These are phyloP conservation scores for Mycena filopes DNA, from an alignment of 768 basidiomycete species.

Conservation along the genomic window DNA sequence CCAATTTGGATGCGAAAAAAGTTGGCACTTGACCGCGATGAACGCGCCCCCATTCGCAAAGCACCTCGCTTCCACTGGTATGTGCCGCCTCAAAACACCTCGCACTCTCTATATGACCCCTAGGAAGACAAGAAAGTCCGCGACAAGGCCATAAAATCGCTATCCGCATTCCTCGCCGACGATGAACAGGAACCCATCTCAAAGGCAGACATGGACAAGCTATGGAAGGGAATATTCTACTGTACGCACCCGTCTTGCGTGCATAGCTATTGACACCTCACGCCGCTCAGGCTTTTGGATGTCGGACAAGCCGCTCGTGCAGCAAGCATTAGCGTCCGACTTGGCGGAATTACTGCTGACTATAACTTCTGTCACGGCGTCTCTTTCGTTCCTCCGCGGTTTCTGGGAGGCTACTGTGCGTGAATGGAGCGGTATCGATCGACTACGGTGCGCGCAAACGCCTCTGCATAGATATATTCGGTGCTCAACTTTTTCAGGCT, in stretches of 20 bases:
- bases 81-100: slow-evolving; percentile 34
- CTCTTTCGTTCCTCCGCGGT: slow-evolving; percentile 82
- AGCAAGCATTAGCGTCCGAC: slow-evolving; percentile 89
- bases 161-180: slow-evolving; percentile 83
- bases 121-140: slow-evolving; percentile 87
- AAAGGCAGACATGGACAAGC: slow-evolving; percentile 84
- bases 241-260: slow-evolving; percentile 59
- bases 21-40: slow-evolving; percentile 37
- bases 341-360: slow-evolving; percentile 83
- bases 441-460: slow-evolving; percentile 71
- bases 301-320: slow-evolving; percentile 98
- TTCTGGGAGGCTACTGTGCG: slow-evolving; percentile 93
- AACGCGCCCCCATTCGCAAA: slow-evolving; percentile 86
- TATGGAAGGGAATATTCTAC: slow-evolving; percentile 99
- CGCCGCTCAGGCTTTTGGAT: slow-evolving; percentile 90
- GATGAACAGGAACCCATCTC: slow-evolving; percentile 67
- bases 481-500: slow-evolving; percentile 60
- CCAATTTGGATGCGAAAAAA: slow-evolving; percentile 41
- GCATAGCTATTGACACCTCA: neutral
- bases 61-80: slow-evolving; percentile 92
- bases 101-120: slow-evolving; percentile 32
- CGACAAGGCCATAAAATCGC: slow-evolving; percentile 88
- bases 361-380: slow-evolving; percentile 65
- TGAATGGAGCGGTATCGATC: slow-evolving; percentile 95
- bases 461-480: slow-evolving; percentile 16